A percentile compares a stretch with the other conserved stretches of the same genome.
Evolutionary conservation across 352 stramenopile genomes (phyloP).

Genomic region (Pythium aphanidermatum): DNA sequence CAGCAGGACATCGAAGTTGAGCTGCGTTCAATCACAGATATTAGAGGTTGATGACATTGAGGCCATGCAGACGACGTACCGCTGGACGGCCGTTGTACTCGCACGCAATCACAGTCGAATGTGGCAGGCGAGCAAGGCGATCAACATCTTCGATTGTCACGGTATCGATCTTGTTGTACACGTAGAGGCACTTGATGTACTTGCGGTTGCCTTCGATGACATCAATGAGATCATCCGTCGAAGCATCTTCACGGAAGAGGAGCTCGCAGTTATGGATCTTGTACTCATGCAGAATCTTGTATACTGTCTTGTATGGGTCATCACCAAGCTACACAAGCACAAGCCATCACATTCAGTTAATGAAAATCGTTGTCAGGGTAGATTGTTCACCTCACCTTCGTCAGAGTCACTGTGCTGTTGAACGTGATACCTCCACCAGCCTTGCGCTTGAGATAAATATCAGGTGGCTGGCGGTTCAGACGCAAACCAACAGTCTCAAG

Average conservation of each 20-base stretch:
- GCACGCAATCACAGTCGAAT: slow-evolving; percentile 96
- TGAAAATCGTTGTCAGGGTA: slow-evolving; percentile 1
- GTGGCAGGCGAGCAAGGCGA: slow-evolving; percentile 91
- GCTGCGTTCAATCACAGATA: too few relatives aligned
- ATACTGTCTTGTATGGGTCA: slow-evolving; percentile 84
- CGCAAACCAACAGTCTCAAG: slow-evolving; percentile 97
- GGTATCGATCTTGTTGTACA: slow-evolving; percentile 99
- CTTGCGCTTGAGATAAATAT: slow-evolving; percentile 97
- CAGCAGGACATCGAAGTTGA: slow-evolving; percentile 96
- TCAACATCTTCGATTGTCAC: slow-evolving; percentile 99
- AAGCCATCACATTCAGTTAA: background rate
- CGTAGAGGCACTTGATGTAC: slow-evolving; percentile 99
- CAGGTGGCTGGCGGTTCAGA: slow-evolving; percentile 95
- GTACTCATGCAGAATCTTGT: slow-evolving; percentile 95
- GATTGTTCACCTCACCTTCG: slow-evolving; percentile 51
- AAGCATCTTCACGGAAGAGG: slow-evolving; percentile 96
- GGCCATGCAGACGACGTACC: slow-evolving; percentile 26
- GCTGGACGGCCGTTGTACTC: slow-evolving; percentile 66
- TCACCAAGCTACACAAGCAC: slow-evolving; percentile 53
- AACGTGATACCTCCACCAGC: slow-evolving; percentile 94
- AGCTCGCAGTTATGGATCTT: slow-evolving; percentile 98
- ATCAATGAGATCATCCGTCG: slow-evolving; percentile 98
- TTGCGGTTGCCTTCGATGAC: slow-evolving; percentile 98
- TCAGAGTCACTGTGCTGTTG: slow-evolving; percentile 94
- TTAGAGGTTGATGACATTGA: background rate